Evolutionary conservation across 2,329 filamentous ascomycete species (phyloP), one percentile per base, ranked within the genome.

Genomic region (Diplocarpon mali): DNA sequence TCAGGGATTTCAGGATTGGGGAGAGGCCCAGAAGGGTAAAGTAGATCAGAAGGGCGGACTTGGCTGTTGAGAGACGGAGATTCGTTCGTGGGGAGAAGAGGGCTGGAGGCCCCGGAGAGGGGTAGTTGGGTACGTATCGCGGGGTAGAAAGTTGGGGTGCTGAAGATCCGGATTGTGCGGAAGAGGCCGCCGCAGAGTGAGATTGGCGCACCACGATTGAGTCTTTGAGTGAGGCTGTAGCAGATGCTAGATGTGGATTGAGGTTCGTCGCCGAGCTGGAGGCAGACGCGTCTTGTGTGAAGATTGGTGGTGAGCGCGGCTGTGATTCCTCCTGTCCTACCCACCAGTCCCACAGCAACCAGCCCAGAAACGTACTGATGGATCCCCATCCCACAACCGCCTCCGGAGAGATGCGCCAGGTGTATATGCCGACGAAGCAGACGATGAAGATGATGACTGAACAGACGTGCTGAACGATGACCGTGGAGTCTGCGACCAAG

Each of bases 1-100:
- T 98, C n/a, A 98, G 75, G 1, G 89, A 95, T 64, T 95, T 95
- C 50, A 98, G 78, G 52, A 98, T 96, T 0, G 92, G 92, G 35
- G 86, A 94, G 3, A 98, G 74, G 10, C 90, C 92, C 3, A 96
- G 77, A 12, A 98, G 73, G 3, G 88, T 89, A 55, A 84, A 93
- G 67, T 93, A 95, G 57, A 96, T 96, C 40, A 96, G 73, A 31
- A 93, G 71, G 0, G 89, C 89, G 0, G 89, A 95, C 65, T 96
- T 96, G 54, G 89, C 79, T 1, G 92, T 95, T 29, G 83, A 79
- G 4, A 95, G 63, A 3, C 79, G 73, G 50, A 79, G 73, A 49
- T 78, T 75, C 52, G 74, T 78, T 36, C 50, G 64, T 55, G 62
- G 47, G 35, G 56, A 54, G 49, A 53, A 54, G 46, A 39, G 57